These are phyloP conservation scores for Lyophyllum atratum DNA, from an alignment of 768 basidiomycete genomes.

Conservation along the genomic window DNA sequence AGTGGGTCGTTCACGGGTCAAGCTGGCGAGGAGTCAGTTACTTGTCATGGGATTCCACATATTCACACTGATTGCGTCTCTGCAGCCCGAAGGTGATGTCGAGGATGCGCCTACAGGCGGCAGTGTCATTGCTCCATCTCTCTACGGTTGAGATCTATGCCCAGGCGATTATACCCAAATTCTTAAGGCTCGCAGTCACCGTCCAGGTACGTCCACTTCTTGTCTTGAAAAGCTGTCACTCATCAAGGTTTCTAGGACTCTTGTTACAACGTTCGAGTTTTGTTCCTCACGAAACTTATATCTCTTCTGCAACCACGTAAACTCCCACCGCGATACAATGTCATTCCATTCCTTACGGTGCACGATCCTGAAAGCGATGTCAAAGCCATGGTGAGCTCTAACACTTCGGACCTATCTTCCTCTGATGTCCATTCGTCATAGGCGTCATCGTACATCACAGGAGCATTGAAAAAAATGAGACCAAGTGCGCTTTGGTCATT, in stretches of 20 bases:
- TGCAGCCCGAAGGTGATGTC: constrained; percentile 63
- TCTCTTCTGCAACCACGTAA: constrained; percentile 62
- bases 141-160: constrained; percentile 60
- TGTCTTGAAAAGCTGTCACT: not conserved
- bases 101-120: constrained; percentile 83
- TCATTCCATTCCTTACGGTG: constrained; percentile 85
- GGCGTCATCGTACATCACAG: constrained; percentile 60
- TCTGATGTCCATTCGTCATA: constrained; percentile 26
- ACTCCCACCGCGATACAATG: constrained; percentile 72
- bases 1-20: constrained; percentile 60
- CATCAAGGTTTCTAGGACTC: constrained; percentile 60
- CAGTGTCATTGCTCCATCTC: constrained; percentile 78
- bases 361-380: constrained; percentile 91
- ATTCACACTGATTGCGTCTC: constrained; percentile 1
- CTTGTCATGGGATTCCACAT: not conserved
- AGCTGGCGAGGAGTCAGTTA: constrained; percentile 47
- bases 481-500: constrained; percentile 36
- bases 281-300: constrained; percentile 76
- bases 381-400: constrained; percentile 55
- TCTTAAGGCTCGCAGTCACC: constrained; percentile 68
- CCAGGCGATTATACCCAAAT: constrained; percentile 56
- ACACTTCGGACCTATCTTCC: not conserved
- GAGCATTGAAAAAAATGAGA: constrained; percentile 46
- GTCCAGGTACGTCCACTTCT: constrained; percentile 65
- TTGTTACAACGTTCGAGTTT: constrained; percentile 81